These are phyloP conservation scores for Baorangia bicolor DNA, from an alignment of 768 basidiomycete species.

Conservation along the genomic window DNA sequence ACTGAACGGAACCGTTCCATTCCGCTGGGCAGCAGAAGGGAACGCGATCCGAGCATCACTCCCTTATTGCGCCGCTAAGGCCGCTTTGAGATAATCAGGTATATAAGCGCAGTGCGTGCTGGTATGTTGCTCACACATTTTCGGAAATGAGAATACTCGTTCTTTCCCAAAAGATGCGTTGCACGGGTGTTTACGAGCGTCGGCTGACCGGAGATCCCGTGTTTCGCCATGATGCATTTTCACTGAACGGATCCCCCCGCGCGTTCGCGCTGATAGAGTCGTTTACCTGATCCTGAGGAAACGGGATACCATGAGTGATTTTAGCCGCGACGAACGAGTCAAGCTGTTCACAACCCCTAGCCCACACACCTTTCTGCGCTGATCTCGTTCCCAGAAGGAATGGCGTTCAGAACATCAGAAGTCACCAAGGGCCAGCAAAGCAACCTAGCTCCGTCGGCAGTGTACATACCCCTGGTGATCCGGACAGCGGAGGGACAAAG, in stretches of 20 bases:
- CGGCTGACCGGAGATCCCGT: constrained; percentile 8
- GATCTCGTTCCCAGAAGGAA: constrained; percentile 13
- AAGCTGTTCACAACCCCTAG: background rate
- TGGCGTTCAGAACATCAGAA: constrained; percentile 10
- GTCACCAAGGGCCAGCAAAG: constrained; percentile 9
- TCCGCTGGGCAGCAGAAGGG: constrained; percentile 7
- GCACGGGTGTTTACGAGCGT: constrained; percentile 12
- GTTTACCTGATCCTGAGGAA: background rate
- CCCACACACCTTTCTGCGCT: background rate
- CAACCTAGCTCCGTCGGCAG: constrained; percentile 13
- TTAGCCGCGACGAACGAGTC: background rate
- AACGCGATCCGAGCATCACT: constrained; percentile 10
- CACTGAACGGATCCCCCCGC: constrained; percentile 3
- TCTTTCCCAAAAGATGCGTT: constrained; percentile 6
- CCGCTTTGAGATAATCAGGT: constrained; percentile 16
- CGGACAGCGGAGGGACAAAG: constrained; percentile 8
- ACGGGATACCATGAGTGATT: background rate
- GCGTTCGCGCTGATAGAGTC: background rate
- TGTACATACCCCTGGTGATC: constrained; percentile 18
- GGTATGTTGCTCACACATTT: constrained; percentile 1
- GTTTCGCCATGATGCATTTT: constrained; percentile 2
- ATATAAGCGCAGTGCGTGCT: constrained; percentile 1
- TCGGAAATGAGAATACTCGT: constrained; percentile 19
- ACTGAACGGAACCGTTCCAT: constrained; percentile 13
- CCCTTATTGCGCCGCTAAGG: constrained; percentile 10